Evolutionary conservation across 768 basidiomycete genomes (phyloP).

Genomic region (Vishniacozyma victoriae): DNA sequence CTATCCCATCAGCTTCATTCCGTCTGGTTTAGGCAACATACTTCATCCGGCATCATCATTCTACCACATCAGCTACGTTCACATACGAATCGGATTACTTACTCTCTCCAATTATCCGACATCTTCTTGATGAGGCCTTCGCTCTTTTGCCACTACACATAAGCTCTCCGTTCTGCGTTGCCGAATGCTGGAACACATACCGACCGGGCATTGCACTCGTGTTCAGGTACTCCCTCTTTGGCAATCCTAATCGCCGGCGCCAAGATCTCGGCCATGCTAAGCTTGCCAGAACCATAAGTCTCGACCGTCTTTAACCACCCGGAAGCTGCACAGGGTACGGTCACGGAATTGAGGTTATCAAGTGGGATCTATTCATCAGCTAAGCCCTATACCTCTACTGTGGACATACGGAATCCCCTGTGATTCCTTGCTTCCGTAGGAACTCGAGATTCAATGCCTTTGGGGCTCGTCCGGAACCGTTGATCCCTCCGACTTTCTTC

Average conservation of each 20-base stretch:
- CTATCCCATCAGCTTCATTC: too few relatives aligned
- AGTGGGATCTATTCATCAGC: slow-evolving; percentile 57
- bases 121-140: slow-evolving; percentile 72
- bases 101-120: slow-evolving; percentile 73
- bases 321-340: slow-evolving; percentile 70
- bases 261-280: slow-evolving; percentile 65
- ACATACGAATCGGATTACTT: slow-evolving; percentile 4
- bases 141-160: slow-evolving; percentile 52
- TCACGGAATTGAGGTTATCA: slow-evolving; percentile 78
- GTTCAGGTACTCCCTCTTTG: slow-evolving; percentile 87
- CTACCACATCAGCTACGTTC: slow-evolving; percentile 8
- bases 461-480: slow-evolving; percentile 87
- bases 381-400: slow-evolving; percentile 5
- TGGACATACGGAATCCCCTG: slow-evolving; percentile 48
- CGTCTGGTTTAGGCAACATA: slow-evolving; percentile 16
- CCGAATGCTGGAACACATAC: slow-evolving; percentile 50
- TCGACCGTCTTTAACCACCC: slow-evolving; percentile 90
- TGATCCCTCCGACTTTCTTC: slow-evolving; percentile 77
- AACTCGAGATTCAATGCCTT: slow-evolving; percentile 70
- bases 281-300: slow-evolving; percentile 68
- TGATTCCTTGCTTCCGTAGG: slow-evolving; percentile 62
- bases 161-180: too few relatives aligned
- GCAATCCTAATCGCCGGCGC: slow-evolving; percentile 86
- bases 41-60: slow-evolving; percentile 44
- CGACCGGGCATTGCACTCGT: slow-evolving; percentile 65